Conservation (phyloP, 1,139 yeast species). For the Yamadazyma oceani region DNA sequence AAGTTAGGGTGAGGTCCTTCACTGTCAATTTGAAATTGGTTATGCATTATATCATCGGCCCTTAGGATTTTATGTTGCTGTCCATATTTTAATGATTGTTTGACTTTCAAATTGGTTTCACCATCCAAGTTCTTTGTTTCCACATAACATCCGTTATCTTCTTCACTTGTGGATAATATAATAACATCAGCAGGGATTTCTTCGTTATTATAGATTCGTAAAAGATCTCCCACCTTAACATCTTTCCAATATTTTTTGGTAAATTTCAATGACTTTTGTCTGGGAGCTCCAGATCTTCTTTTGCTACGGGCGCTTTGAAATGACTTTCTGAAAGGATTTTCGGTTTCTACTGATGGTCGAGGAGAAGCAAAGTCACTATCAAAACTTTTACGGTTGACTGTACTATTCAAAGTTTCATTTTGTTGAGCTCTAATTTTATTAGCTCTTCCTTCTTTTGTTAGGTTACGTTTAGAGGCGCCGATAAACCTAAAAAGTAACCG, state of each 20-base stretch:
- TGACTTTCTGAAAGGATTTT: conserved; percentile 29
- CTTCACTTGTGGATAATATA: conserved; percentile 52
- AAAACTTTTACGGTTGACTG: conserved; percentile 29
- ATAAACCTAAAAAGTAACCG: conserved; percentile 29
- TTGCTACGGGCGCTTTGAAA: conserved; percentile 16
- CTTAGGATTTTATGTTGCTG: conserved; percentile 31
- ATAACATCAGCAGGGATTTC: conserved; percentile 59
- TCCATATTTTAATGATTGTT: conserved; percentile 47
- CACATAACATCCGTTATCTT: conserved; percentile 53
- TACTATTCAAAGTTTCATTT: conserved; percentile 12
- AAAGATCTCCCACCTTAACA: conserved; percentile 54
- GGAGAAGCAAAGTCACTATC: conserved; percentile 30
- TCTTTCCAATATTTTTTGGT: conserved; percentile 50
- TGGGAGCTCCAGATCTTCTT: conserved; percentile 10
- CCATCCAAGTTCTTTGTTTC: conserved; percentile 64
- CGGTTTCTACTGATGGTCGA: conserved; percentile 15
- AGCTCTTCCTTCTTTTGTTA: conserved; percentile 42
- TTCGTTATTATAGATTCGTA: conserved; percentile 53
- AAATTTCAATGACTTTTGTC: conserved; percentile 28
- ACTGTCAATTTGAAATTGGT: conserved; percentile 45
- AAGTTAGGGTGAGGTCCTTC: conserved; percentile 59
- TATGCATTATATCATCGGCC: conserved; percentile 45
- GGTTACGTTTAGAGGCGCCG: conserved; percentile 28
- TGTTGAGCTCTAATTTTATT: conserved; percentile 26
- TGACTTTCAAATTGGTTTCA: conserved; percentile 59